These are phyloP conservation scores for Flaveria robusta DNA, from an alignment of 129 eudicot genomes.

Conservation along the genomic window DNA sequence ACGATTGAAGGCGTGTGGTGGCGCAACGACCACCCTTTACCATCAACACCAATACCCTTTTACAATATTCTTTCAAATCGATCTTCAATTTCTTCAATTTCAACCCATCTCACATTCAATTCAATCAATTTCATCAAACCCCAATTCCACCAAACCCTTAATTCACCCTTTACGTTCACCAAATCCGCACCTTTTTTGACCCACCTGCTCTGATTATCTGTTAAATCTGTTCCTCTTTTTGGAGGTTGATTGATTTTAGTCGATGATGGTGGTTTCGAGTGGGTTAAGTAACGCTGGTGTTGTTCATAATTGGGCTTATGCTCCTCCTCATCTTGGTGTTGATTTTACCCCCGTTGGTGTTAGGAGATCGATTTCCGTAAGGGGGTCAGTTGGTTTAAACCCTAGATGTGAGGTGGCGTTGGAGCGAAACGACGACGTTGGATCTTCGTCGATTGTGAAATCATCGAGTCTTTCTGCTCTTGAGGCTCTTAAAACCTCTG, in stretches of 20 bases:
- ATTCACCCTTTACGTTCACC: background rate
- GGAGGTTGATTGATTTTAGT: conserved; percentile 25
- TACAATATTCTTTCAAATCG: background rate
- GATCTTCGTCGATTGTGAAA: conserved; percentile 25
- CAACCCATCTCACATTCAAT: conserved; percentile 3
- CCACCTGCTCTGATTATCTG: background rate
- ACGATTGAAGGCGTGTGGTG: conserved; percentile 41
- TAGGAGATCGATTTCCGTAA: conserved; percentile 19
- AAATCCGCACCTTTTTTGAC: background rate
- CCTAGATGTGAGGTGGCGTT: conserved; percentile 47
- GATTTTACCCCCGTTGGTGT: conserved; percentile 5
- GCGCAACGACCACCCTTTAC: conserved; percentile 21
- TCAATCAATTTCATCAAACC: background rate
- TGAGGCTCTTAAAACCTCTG: conserved; percentile 62
- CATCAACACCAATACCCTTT: conserved; percentile 9
- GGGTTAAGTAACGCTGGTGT: conserved; percentile 31
- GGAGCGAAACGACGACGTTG: conserved; percentile 17
- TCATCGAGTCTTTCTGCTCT: conserved; percentile 54
- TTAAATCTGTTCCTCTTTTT: background rate
- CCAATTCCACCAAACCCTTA: conserved; percentile 2
- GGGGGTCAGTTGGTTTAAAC: conserved; percentile 30
- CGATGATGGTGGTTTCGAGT: conserved; percentile 52
- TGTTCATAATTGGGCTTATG: conserved; percentile 22
- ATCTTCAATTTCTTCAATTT: conserved; percentile 20
- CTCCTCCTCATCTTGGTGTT: conserved; percentile 20